Evolutionary conservation across 2,329 filamentous ascomycete species (phyloP), one percentile per base, ranked within the genome.

Genomic region (Diplodia sapinea): DNA sequence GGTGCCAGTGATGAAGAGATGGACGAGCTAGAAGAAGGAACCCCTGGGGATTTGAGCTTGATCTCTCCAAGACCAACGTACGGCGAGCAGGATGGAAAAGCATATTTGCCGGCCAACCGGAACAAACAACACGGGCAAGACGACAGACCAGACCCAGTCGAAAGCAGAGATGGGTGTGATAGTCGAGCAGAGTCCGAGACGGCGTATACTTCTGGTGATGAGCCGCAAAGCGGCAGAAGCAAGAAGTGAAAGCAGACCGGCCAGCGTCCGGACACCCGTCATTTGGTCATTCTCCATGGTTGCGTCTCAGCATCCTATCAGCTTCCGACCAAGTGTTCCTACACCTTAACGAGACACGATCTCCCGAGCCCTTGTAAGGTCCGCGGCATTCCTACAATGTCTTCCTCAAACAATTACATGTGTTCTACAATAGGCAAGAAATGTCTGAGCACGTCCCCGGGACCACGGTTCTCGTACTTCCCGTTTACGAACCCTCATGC

Each of bases 1-100:
- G 31, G 59, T 11, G 15, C 17, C 59, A 20, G 49, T 20, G 15
- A 63, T 26, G 29, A 63, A 4, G 29, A 51, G 29, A 47, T 38
- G 2, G 26, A 17, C 33, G 50, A 54, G 40, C n/a, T 3, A 11
- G 20, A 51, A n/a, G 9, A 43, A 9, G 50, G 43, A 29, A 4
- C 36, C 7, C 33, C 23, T 17, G 7, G 13, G 15, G 15, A 43
- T 50, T 9, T 65, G 36, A 33, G 7, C 4, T 20, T 31, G 29
- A 8, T 65, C 13, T 65, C 62, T 31, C 50, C 62, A n/a, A 40
- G 26, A 31, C 62, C 62, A 36, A 65, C 62, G 20, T 40, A 43
- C 50, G 8, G 17, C 5, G 31, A 33, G 7, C 29, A 23, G 38
- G 59, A 38, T 20, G 29, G 43, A 13, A 51, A 23, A 17, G 11